Conservation (phyloP, 2,329 filamentous ascomycete species). For the Amesomyces nigricolor region DNA sequence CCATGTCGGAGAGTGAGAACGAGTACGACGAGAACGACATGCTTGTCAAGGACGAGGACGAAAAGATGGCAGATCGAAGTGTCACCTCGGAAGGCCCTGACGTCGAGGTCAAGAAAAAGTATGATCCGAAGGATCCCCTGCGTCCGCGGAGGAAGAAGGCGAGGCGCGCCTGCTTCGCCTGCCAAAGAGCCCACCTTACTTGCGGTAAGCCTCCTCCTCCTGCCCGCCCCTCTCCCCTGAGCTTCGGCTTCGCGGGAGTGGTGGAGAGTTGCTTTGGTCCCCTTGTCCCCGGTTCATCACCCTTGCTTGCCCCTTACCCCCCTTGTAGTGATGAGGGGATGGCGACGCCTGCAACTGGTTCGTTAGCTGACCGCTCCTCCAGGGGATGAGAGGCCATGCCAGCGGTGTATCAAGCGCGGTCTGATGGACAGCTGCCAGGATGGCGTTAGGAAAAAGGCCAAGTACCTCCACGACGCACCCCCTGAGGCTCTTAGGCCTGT, state of each 20-base stretch:
- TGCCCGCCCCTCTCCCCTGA: background rate
- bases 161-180: constrained; percentile 89
- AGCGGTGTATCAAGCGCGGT: constrained; percentile 88
- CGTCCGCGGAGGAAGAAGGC: constrained; percentile 94
- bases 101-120: constrained; percentile 59
- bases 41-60: constrained; percentile 43
- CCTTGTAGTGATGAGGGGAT: background rate
- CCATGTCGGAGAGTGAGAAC: constrained; percentile 55
- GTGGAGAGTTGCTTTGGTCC: background rate
- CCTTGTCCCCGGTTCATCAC: constrained; percentile 1
- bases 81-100: constrained; percentile 39
- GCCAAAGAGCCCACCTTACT: constrained; percentile 93
- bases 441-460: constrained; percentile 96
- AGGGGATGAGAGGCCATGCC: constrained; percentile 95
- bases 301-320: background rate
- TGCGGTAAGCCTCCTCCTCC: constrained; percentile 68
- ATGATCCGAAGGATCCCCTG: constrained; percentile 81
- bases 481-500: constrained; percentile 85
- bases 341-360: background rate
- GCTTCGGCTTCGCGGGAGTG: background rate
- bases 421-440: constrained; percentile 90
- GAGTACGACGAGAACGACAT: constrained; percentile 48
- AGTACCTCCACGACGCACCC: constrained; percentile 95
- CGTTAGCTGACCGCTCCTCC: constrained; percentile 23
- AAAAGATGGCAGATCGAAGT: constrained; percentile 48